These are phyloP conservation scores for Ceratobasidium sp. DNA, from an alignment of 1,284 basidiomycete genomes.

Conservation along the genomic window DNA sequence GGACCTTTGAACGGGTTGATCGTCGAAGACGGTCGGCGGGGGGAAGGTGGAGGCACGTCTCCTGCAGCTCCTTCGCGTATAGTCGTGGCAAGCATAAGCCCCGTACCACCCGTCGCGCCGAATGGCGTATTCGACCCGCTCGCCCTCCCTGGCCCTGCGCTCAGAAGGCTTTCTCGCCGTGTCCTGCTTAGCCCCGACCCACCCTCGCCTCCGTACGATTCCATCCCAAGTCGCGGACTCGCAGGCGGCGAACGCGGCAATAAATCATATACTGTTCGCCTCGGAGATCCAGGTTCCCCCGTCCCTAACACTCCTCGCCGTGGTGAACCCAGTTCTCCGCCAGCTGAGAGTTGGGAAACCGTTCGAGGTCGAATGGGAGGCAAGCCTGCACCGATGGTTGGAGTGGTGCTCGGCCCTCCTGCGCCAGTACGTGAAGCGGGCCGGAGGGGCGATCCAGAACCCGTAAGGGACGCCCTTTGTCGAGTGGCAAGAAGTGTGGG, in stretches of 20 bases:
- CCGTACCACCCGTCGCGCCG: slow-evolving; percentile 4
- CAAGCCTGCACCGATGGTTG: neutral
- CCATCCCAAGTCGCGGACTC: slow-evolving; percentile 10
- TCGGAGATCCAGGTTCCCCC: neutral
- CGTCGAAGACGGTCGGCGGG: slow-evolving; percentile 11
- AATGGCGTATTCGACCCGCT: slow-evolving; percentile 2
- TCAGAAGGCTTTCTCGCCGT: slow-evolving; percentile 25
- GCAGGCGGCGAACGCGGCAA: neutral
- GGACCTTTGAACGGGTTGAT: slow-evolving; percentile 32
- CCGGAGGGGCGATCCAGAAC: slow-evolving; percentile 32
- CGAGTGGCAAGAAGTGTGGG: slow-evolving; percentile 64
- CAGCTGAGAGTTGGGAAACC: slow-evolving; percentile 9
- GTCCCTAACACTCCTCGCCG: neutral
- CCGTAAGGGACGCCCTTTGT: slow-evolving; percentile 56
- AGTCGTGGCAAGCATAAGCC: neutral
- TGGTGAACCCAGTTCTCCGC: slow-evolving; percentile 1
- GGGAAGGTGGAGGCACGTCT: slow-evolving; percentile 1
- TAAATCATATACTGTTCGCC: neutral
- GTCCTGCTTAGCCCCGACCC: slow-evolving; percentile 31
- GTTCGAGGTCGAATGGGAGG: slow-evolving; percentile 21
- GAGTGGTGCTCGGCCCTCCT: neutral
- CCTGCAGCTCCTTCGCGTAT: neutral
- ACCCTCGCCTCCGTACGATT: slow-evolving; percentile 3
- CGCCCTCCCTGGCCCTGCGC: neutral
- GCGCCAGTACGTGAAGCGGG: slow-evolving; percentile 17